Conservation (phyloP, 371 early-diverging fungal genomes). For the Circinella umbellata region DNA sequence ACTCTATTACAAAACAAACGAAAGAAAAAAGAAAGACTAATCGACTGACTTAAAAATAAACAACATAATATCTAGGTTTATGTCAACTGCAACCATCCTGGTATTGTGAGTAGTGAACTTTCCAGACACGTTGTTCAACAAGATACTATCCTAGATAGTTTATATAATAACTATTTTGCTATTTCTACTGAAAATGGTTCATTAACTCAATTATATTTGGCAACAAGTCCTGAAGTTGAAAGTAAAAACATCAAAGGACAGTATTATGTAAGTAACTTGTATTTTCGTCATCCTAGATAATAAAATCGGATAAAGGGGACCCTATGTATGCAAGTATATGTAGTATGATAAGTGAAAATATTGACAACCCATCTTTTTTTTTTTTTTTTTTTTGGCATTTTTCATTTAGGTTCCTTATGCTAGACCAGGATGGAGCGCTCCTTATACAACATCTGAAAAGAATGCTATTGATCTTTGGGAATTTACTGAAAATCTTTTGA, state of each 20-base stretch:
- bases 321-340: too few species aligned
- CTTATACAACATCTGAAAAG: constrained; percentile 26
- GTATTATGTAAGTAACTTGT: constrained; percentile 49
- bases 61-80: constrained; percentile 33
- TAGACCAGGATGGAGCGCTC: constrained; percentile 1
- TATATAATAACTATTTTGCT: constrained; percentile 11
- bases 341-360: too few species aligned
- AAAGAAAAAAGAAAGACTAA: too few species aligned
- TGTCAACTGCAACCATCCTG: constrained; percentile 75
- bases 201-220: constrained; percentile 65
- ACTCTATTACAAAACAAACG: too few species aligned
- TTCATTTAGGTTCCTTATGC: constrained; percentile 26
- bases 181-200: constrained; percentile 58
- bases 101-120: constrained; percentile 58
- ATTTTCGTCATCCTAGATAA: too few species aligned
- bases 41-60: neutral
- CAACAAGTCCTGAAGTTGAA: constrained; percentile 69
- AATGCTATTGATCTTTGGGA: constrained; percentile 38
- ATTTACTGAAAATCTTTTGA: constrained; percentile 40
- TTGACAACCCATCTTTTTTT: too few species aligned
- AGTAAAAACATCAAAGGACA: constrained; percentile 50
- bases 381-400: too few species aligned
- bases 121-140: constrained; percentile 20
- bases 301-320: too few species aligned
- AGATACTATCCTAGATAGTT: neutral